Evolutionary conservation across 2,329 filamentous ascomycete species (phyloP).

Genomic region (Diplodia seriata): DNA sequence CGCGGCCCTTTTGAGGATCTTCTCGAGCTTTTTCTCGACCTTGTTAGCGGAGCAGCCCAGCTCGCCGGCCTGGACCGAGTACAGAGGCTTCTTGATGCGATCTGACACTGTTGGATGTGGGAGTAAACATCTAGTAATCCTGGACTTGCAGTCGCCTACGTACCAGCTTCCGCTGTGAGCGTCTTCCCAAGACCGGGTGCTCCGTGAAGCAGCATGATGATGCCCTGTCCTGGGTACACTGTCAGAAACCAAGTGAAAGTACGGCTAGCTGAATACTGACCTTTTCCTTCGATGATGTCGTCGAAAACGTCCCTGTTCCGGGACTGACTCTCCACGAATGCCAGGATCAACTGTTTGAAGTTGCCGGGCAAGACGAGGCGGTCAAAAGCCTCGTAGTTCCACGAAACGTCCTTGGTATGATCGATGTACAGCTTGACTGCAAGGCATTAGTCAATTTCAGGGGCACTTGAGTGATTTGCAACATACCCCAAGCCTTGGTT

Average conservation of each 20-base stretch:
- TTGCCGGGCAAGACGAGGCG: conserved; percentile 42
- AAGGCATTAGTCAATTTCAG: not conserved
- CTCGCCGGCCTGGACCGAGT: conserved; percentile 57
- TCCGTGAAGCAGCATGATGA: conserved; percentile 30
- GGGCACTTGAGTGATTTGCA: too few species aligned
- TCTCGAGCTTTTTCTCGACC: conserved; percentile 57
- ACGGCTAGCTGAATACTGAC: conserved; percentile 24
- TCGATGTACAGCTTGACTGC: conserved; percentile 35
- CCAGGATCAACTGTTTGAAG: conserved; percentile 41
- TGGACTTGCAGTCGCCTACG: not conserved
- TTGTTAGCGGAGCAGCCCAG: conserved; percentile 54
- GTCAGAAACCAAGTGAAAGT: not conserved
- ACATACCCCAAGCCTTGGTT: conserved; percentile 43
- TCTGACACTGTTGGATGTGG: conserved; percentile 40
- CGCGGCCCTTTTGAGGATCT: conserved; percentile 57
- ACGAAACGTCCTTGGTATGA: conserved; percentile 39
- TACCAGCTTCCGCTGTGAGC: conserved; percentile 25
- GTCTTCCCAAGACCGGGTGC: conserved; percentile 30
- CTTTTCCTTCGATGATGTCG: conserved; percentile 46
- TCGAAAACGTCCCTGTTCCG: conserved; percentile 37
- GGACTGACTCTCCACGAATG: conserved; percentile 40
- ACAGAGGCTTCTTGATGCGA: conserved; percentile 52
- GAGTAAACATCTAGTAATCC: not conserved
- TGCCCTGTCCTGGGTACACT: conserved; percentile 11
- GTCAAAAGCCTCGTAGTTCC: conserved; percentile 43